These are phyloP conservation scores for Yarrowia sp. DNA, from an alignment of 805 yeast genomes.

Conservation along the genomic window DNA sequence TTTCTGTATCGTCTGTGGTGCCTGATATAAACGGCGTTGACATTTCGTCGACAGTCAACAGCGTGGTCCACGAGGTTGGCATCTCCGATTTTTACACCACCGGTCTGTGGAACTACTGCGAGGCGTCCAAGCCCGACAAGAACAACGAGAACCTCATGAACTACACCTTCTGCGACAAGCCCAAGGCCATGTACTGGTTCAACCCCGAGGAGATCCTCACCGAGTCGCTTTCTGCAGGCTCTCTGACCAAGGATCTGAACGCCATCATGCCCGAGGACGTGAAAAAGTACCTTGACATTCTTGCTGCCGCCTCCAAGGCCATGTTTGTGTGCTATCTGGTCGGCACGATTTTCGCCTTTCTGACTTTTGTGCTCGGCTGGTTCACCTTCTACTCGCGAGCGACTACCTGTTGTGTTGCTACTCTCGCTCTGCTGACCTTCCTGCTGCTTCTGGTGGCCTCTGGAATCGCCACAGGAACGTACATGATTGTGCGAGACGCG, in stretches of 20 bases:
- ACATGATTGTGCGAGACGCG: conserved; percentile 47
- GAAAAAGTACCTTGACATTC: conserved; percentile 45
- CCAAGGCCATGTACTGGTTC: conserved; percentile 56
- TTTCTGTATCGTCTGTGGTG: conserved; percentile 34
- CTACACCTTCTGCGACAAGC: conserved; percentile 52
- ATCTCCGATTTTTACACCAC: conserved; percentile 50
- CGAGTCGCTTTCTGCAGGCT: conserved; percentile 44
- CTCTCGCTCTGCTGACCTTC: conserved; percentile 44
- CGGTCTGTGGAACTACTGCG: conserved; percentile 67
- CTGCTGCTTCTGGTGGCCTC: conserved; percentile 44
- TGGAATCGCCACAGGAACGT: conserved; percentile 65
- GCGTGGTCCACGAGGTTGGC: conserved; percentile 38
- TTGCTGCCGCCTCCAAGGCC: conserved; percentile 52
- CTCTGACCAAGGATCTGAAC: conserved; percentile 32
- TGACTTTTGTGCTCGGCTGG: conserved; percentile 44
- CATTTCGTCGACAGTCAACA: conserved; percentile 28
- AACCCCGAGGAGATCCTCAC: conserved; percentile 47
- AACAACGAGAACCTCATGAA: conserved; percentile 35
- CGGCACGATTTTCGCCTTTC: conserved; percentile 47
- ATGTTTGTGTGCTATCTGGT: conserved; percentile 56
- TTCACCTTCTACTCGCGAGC: conserved; percentile 48
- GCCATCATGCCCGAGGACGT: conserved; percentile 56
- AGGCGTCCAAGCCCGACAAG: conserved; percentile 39
- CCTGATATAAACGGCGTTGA: conserved; percentile 29
- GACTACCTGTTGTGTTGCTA: conserved; percentile 47